These are phyloP conservation scores for Gryganskiella cystojenkinii DNA, from an alignment of 192 early-diverging fungal genomes.

Conservation along the genomic window DNA sequence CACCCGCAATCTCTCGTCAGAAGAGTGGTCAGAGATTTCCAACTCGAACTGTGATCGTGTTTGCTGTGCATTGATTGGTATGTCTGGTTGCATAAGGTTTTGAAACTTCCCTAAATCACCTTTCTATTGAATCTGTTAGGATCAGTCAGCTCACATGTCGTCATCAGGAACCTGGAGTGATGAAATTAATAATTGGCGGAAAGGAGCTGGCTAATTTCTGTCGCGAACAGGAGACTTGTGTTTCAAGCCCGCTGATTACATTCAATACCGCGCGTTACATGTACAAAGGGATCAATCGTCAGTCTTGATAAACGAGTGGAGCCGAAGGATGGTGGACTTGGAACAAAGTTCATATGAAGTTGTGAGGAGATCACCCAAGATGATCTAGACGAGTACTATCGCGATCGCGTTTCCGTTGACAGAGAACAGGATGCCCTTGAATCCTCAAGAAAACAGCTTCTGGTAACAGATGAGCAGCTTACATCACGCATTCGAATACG, in stretches of 20 bases:
- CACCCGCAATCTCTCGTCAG: slow-evolving; percentile 1
- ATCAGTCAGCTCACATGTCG: slow-evolving; percentile 25
- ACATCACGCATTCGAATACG: slow-evolving; percentile 20
- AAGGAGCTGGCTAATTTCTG: slow-evolving; percentile 40
- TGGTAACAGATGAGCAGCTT: slow-evolving; percentile 18
- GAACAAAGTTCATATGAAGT: slow-evolving; percentile 24
- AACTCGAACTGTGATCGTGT: slow-evolving; percentile 8
- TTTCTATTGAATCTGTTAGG: slow-evolving; percentile 13
- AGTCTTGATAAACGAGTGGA: slow-evolving; percentile 29
- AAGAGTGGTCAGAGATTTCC: slow-evolving; percentile 9
- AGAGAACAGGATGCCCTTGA: slow-evolving; percentile 37
- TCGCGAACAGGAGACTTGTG: slow-evolving; percentile 24
- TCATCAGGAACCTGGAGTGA: slow-evolving; percentile 20
- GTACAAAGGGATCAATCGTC: slow-evolving; percentile 20
- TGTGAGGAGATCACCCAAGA: slow-evolving; percentile 29
- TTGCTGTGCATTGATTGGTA: slow-evolving; percentile 4
- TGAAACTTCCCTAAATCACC: slow-evolving; percentile 14
- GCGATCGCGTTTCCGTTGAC: slow-evolving; percentile 22
- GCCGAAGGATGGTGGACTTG: slow-evolving; percentile 20
- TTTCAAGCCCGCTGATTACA: slow-evolving; percentile 32
- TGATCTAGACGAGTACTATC: slow-evolving; percentile 36
- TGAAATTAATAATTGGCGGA: slow-evolving; percentile 28
- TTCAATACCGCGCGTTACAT: slow-evolving; percentile 24
- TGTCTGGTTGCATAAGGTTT: slow-evolving; percentile 1
- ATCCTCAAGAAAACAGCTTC: slow-evolving; percentile 35